Evolutionary conservation across 495 filamentous ascomycete species (phyloP), one percentile per base, ranked within the genome.

Genomic region (Clavariopsis aquatica): DNA sequence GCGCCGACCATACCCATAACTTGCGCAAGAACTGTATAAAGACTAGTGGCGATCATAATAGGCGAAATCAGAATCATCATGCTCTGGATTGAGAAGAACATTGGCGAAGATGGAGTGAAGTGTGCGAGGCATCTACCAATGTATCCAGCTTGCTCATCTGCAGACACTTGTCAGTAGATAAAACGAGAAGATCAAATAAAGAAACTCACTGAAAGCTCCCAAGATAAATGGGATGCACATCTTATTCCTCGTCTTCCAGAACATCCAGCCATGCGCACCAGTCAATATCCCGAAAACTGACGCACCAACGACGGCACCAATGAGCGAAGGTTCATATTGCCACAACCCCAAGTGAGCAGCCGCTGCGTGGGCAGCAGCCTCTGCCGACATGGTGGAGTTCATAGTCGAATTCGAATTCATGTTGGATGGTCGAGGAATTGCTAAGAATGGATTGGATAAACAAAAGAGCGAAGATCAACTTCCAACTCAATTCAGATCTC

Each of bases 1-100:
- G 8, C 38, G n/a, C 13, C 13, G 8, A 43, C 38, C 38, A 43
- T 43, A 22, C 47, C 6, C 47, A 51, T 51, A 2, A 51, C 15
- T 5, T 22, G 22, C 5, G 47, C 47, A 3, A 51, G 26, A 7
- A 51, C 47, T 17, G n/a, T 28, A 22, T 51, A 51, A 9, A 51
- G 1, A 23, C 47, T 28, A n/a, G 47, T 22, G 4, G 26, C 47
- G 5, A 23, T 51, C 47, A 51, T 51, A 22, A 51, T 51, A 9
- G 47, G 47, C 6, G 47, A 51, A n/a, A 51, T 51, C 5, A 51
- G 47, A 28, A 51, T 51, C 20, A 51, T 24, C 47, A 51, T 51
- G 22, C 20, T 24, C 15, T 51, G 47, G 20, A 51, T 51, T 2
- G 47, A 51, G 15, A 8, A 51, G 47, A 51, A 23, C 22, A 51